Percentiles rank a stretch among this genome's conserved stretches.
These are phyloP conservation scores for Huntiella moniliformis DNA, from an alignment of 2,329 filamentous ascomycete species.

Conservation along the genomic window DNA sequence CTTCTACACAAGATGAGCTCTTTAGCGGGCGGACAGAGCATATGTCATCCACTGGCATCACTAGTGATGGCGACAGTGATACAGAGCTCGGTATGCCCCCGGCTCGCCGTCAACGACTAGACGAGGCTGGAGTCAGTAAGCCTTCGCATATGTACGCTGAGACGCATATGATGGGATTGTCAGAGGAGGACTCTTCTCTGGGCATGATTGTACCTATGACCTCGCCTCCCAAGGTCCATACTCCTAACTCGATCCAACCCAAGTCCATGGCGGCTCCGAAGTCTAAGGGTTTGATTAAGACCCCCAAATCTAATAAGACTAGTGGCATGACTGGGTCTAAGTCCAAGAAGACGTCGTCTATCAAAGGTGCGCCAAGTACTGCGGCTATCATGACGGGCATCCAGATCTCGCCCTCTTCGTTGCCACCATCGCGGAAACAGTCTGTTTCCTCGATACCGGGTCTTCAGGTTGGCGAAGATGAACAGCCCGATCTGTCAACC, in stretches of 20 bases:
- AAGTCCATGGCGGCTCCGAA: conserved; percentile 21
- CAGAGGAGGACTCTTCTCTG: conserved; percentile 3
- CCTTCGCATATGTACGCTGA: conserved; percentile 18
- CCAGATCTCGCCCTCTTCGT: conserved; percentile 43
- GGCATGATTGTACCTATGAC: neutral
- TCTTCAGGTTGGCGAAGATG: conserved; percentile 49
- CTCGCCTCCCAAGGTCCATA: conserved; percentile 8
- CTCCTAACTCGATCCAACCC: conserved; percentile 17
- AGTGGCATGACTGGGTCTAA: conserved; percentile 20
- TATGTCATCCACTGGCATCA: conserved; percentile 68
- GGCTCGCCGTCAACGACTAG: conserved; percentile 38
- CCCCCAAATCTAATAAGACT: conserved; percentile 27
- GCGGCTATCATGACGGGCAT: conserved; percentile 16
- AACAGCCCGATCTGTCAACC: conserved; percentile 78
- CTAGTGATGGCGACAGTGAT: conserved; percentile 56
- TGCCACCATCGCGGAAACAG: conserved; percentile 57
- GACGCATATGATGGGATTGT: neutral
- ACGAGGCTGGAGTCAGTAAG: conserved; percentile 23
- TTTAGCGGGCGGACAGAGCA: conserved; percentile 78
- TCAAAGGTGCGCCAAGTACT: neutral
- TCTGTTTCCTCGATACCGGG: conserved; percentile 45
- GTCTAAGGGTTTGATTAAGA: conserved; percentile 20
- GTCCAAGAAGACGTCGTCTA: conserved; percentile 32
- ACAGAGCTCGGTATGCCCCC: conserved; percentile 36
- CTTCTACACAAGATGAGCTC: conserved; percentile 82